These are phyloP conservation scores for Dactylella cylindrospora DNA, from an alignment of 2,329 filamentous ascomycete species.

Conservation along the genomic window DNA sequence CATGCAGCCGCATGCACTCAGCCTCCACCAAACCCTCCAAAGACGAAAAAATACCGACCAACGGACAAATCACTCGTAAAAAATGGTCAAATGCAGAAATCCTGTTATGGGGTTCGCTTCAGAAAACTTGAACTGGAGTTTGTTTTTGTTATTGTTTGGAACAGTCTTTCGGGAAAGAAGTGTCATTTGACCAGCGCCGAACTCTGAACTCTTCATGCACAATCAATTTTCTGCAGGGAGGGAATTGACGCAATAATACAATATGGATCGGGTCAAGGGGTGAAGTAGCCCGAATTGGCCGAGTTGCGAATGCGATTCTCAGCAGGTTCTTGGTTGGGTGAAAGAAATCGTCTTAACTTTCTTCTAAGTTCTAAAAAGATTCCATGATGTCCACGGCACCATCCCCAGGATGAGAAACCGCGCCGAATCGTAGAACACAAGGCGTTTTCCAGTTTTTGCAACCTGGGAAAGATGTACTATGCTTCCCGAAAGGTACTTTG, in stretches of 20 bases:
- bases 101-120: constrained; percentile 21
- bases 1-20: constrained; percentile 41
- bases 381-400: constrained; percentile 9
- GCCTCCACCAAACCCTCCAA: constrained; percentile 34
- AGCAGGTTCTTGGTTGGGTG: neutral
- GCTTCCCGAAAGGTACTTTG: constrained; percentile 29
- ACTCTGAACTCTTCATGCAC: neutral
- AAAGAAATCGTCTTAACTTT: neutral
- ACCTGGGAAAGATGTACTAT: constrained; percentile 31
- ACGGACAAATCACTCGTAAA: constrained; percentile 5
- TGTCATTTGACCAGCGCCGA: constrained; percentile 37
- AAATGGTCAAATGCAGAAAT: constrained; percentile 16
- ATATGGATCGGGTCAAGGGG: constrained; percentile 1
- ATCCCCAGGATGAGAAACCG: neutral
- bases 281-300: constrained; percentile 23
- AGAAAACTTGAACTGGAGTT: constrained; percentile 1
- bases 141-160: constrained; percentile 2
- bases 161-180: constrained; percentile 1
- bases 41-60: constrained; percentile 18
- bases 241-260: neutral
- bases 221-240: neutral
- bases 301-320: constrained; percentile 16
- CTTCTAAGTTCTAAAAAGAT: neutral
- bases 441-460: neutral
- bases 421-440: neutral